A percentile compares a stretch with the other conserved stretches of the same genome.
These are phyloP conservation scores for Serendipita sp. DNA, from an alignment of 768 basidiomycete genomes.

Conservation along the genomic window DNA sequence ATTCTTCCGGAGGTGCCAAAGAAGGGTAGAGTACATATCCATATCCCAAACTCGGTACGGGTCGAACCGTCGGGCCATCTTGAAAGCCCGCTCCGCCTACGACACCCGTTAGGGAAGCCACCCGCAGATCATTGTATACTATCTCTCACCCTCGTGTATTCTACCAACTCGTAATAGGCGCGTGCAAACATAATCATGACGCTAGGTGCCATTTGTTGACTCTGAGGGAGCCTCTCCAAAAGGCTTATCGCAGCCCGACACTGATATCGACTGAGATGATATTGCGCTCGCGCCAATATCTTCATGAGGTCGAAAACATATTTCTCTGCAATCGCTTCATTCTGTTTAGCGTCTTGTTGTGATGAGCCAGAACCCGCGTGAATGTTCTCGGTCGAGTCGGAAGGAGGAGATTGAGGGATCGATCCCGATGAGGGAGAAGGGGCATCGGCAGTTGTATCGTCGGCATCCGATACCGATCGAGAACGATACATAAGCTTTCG, in stretches of 20 bases:
- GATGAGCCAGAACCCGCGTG: background rate
- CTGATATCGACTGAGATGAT: slow-evolving; percentile 60
- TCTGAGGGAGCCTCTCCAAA: slow-evolving; percentile 57
- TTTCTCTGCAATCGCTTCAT: slow-evolving; percentile 4
- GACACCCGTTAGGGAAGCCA: background rate
- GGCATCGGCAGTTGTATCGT: slow-evolving; percentile 34
- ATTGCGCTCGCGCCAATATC: slow-evolving; percentile 65
- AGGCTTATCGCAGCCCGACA: slow-evolving; percentile 58
- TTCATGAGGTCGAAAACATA: slow-evolving; percentile 71
- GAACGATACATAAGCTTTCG: slow-evolving; percentile 38
- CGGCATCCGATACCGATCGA: slow-evolving; percentile 53
- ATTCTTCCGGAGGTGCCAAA: slow-evolving; percentile 84
- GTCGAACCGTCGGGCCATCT: slow-evolving; percentile 60
- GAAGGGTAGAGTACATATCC: slow-evolving; percentile 89
- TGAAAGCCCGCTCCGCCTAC: slow-evolving; percentile 84
- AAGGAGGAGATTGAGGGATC: slow-evolving; percentile 41
- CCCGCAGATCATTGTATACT: too few species aligned
- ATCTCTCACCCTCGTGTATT: slow-evolving; percentile 67
- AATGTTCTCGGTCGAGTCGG: slow-evolving; percentile 24
- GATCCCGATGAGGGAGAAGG: slow-evolving; percentile 49
- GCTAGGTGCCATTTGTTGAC: slow-evolving; percentile 59
- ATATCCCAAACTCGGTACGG: slow-evolving; percentile 86
- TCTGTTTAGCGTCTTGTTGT: background rate
- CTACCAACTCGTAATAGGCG: slow-evolving; percentile 78
- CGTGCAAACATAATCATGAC: slow-evolving; percentile 71